Evolutionary conservation across 179 eudicot species (phyloP), one percentile per base, ranked within the genome.

Genomic region (Sideroxylon spinosum): DNA sequence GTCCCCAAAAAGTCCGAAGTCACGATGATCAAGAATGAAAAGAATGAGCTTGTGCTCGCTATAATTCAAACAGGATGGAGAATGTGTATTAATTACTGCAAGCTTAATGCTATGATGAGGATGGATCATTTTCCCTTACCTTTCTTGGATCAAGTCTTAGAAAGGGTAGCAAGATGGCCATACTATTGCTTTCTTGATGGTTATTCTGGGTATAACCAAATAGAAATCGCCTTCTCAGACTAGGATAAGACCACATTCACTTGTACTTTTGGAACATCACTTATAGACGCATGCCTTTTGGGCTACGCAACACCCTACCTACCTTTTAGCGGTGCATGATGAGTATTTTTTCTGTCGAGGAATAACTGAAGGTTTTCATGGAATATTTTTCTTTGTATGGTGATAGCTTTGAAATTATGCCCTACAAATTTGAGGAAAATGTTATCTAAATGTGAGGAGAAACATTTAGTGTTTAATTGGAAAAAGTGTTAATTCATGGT

Each of bases 181-280:
- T 46, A 1, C 17, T 69, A 69, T 46, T 69, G 13, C 17, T 69
- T 69, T 19, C 55, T 69, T 0, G 73, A 69, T 37, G 73, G 59
- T 46, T 37, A 69, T 9, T 69, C 8, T 3, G 9, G 56, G 8
- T 69, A 37, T 46, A 69, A 69, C 16, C 55, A 66, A 66, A 16
- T 14, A 0, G 44, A 66, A 9, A 29, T 66, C 7, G 4, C 37
- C 32, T 32, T 29, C 1, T 26, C 13, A 7, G 26, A 69, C 14
- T 23, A 69, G 46, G 55, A 69, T 4, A 69, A 12, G n/a, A 69
- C 73, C 52, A 69, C 22, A 37, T 69, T 69, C 23, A 69, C 49
- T 3, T 69, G 55, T 23, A 22, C 56, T 0, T 32, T 37, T 44
- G 55, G 73, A 1, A 25, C 73, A 2, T 69, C n/a, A 9, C 53